Percentiles rank a stretch among this genome's conserved stretches.
These are phyloP conservation scores for Psilocybe cubensis DNA, from an alignment of 768 basidiomycete species.

Conservation along the genomic window DNA sequence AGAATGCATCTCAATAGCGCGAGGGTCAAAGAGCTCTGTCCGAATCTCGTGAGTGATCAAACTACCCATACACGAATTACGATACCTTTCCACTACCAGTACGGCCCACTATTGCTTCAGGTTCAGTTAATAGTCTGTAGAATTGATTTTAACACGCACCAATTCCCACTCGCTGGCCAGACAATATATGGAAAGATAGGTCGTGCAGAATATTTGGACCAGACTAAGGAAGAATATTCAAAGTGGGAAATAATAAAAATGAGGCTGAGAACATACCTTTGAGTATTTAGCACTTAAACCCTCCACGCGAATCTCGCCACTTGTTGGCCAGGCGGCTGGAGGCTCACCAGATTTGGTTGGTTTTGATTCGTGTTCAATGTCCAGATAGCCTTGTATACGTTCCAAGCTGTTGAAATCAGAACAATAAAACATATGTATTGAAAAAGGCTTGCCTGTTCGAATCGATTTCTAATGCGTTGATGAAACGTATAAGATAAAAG, in stretches of 20 bases:
- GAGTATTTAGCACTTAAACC: slow-evolving; percentile 61
- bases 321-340: slow-evolving; percentile 70
- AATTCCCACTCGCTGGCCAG: slow-evolving; percentile 60
- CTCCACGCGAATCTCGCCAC: slow-evolving; percentile 58
- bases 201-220: slow-evolving; percentile 60
- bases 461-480: slow-evolving; percentile 50
- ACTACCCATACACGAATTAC: not conserved
- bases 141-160: slow-evolving; percentile 26
- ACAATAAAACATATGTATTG: too few relatives aligned
- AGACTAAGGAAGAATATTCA: too few relatives aligned
- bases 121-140: not conserved
- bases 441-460: slow-evolving; percentile 27
- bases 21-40: slow-evolving; percentile 26
- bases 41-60: not conserved
- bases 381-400: slow-evolving; percentile 69
- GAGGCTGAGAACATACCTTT: slow-evolving; percentile 17
- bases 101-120: slow-evolving; percentile 21
- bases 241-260: too few relatives aligned
- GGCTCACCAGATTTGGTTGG: slow-evolving; percentile 47
- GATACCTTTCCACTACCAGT: slow-evolving; percentile 29
- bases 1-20: slow-evolving; percentile 55
- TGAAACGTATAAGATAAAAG: slow-evolving; percentile 47
- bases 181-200: slow-evolving; percentile 52
- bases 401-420: slow-evolving; percentile 39
- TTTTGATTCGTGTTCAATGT: slow-evolving; percentile 60